These are phyloP conservation scores for Magnusiomyces clavatus DNA, from an alignment of 1,139 yeast genomes.

Conservation along the genomic window DNA sequence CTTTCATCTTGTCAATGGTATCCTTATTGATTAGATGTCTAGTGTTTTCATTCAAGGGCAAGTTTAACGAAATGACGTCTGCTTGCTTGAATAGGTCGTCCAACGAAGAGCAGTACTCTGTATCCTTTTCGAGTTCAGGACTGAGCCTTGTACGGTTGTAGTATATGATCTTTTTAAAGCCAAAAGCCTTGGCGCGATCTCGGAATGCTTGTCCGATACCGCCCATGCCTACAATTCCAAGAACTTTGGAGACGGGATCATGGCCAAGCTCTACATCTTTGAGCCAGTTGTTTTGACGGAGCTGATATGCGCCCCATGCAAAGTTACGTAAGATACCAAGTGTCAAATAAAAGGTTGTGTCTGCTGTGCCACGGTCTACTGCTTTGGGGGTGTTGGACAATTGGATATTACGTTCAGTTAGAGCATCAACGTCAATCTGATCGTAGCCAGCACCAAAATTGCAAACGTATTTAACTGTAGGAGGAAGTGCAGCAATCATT, in stretches of 20 bases:
- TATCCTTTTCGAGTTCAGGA: conserved; percentile 45
- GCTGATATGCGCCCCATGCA: conserved; percentile 32
- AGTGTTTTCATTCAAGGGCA: conserved; percentile 50
- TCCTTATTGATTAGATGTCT: conserved; percentile 50
- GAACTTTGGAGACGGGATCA: conserved; percentile 55
- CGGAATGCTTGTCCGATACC: conserved; percentile 73
- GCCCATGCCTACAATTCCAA: conserved; percentile 76
- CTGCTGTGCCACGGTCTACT: conserved; percentile 73
- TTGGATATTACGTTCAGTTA: conserved; percentile 45
- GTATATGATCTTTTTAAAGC: conserved; percentile 53
- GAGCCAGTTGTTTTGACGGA: conserved; percentile 35
- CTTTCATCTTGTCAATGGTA: conserved; percentile 51
- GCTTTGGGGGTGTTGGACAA: conserved; percentile 62
- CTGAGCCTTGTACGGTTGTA: conserved; percentile 52
- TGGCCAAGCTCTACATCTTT: conserved; percentile 30
- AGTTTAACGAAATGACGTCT: conserved; percentile 55
- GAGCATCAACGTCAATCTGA: conserved; percentile 42
- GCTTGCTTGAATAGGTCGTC: conserved; percentile 50
- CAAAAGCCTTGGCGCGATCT: conserved; percentile 56
- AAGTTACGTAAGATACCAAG: conserved; percentile 57
- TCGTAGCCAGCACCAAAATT: conserved; percentile 96
- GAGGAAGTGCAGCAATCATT: conserved; percentile 52
- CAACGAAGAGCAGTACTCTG: conserved; percentile 43
- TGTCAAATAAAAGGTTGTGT: conserved; percentile 53
- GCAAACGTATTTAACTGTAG: conserved; percentile 52